Conservation (phyloP, 257 asterid species). For the Solanum pimpinellifolium region DNA sequence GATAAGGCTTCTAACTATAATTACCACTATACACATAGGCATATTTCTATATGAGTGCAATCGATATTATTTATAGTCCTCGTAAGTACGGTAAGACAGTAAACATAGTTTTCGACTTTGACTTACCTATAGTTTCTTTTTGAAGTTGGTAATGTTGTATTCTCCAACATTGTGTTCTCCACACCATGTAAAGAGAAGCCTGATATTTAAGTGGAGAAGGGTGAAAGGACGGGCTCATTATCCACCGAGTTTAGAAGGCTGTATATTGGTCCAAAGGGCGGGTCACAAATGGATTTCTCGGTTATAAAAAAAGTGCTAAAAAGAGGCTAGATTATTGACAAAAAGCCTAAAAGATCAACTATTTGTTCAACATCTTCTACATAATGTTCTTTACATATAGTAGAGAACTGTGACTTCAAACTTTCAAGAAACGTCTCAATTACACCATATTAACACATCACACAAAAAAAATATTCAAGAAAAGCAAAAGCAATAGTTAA, state of each 20-base stretch:
- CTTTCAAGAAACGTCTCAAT: not conserved
- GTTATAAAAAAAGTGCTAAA: not conserved
- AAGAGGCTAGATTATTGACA: not conserved
- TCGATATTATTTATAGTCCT: not conserved
- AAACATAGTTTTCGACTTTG: not conserved
- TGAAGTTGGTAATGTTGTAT: not conserved
- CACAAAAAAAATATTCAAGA: not conserved
- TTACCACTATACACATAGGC: not conserved
- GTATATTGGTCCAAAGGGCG: too few species aligned
- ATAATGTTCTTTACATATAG: not conserved
- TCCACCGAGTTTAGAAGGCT: too few species aligned
- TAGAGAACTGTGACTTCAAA: not conserved
- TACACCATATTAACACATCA: not conserved
- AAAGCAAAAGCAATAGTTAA: not conserved
- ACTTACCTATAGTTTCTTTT: not conserved
- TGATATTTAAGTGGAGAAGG: too few species aligned
- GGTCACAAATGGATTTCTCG: too few species aligned
- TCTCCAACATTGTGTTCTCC: not conserved
- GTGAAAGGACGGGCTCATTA: too few species aligned
- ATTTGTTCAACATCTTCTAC: not conserved
- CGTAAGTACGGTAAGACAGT: not conserved
- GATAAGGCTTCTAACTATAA: not conserved
- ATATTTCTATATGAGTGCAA: not conserved
- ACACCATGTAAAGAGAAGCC: too few species aligned
- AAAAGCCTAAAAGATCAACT: not conserved